phyloP scores from a whole-genome alignment of 495 filamentous ascomycete species.

The Chaetomidium leptoderma region DNA sequence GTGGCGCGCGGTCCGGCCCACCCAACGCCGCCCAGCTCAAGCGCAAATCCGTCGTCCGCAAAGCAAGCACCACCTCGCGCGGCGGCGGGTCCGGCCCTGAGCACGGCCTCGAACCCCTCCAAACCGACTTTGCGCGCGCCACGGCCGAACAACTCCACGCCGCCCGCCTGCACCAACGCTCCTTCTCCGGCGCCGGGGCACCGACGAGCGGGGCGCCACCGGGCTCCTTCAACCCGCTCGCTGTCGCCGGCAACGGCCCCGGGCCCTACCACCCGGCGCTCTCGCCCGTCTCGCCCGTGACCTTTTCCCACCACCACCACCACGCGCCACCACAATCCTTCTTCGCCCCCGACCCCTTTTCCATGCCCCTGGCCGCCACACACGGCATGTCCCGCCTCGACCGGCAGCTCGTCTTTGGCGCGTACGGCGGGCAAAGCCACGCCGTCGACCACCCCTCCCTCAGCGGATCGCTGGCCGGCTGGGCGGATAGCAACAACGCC shows the following conservation, averaged over 20 bases:
- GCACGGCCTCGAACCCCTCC: slow-evolving; percentile 39
- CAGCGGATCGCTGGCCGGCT: slow-evolving; percentile 20
- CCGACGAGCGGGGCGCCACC: not conserved
- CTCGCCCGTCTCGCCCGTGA: slow-evolving; percentile 45
- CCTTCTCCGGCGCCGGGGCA: slow-evolving; percentile 32
- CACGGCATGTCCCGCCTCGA: slow-evolving; percentile 60
- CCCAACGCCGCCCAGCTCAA: slow-evolving; percentile 35
- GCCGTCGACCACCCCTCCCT: slow-evolving; percentile 19
- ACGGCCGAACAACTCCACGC: slow-evolving; percentile 31
- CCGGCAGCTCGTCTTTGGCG: slow-evolving; percentile 72
- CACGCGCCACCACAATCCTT: slow-evolving; percentile 39
- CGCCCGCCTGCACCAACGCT: slow-evolving; percentile 38
- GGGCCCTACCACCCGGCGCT: slow-evolving; percentile 40
- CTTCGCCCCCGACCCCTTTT: slow-evolving; percentile 46
- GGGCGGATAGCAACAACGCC: slow-evolving; percentile 16
- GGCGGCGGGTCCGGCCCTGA: slow-evolving; percentile 26
- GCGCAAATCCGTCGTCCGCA: slow-evolving; percentile 43
- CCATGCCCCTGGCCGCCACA: slow-evolving; percentile 33
- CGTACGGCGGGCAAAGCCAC: slow-evolving; percentile 51
- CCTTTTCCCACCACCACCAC: slow-evolving; percentile 36
- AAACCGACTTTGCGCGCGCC: slow-evolving; percentile 37
- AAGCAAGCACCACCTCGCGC: slow-evolving; percentile 38
- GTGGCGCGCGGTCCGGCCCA: slow-evolving; percentile 29
- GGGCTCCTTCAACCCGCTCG: slow-evolving; percentile 40
- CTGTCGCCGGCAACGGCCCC: slow-evolving; percentile 38